Evolutionary conservation across 73 alveolate genomes (phyloP).

Genomic region (Paramecium pentaurelia): DNA sequence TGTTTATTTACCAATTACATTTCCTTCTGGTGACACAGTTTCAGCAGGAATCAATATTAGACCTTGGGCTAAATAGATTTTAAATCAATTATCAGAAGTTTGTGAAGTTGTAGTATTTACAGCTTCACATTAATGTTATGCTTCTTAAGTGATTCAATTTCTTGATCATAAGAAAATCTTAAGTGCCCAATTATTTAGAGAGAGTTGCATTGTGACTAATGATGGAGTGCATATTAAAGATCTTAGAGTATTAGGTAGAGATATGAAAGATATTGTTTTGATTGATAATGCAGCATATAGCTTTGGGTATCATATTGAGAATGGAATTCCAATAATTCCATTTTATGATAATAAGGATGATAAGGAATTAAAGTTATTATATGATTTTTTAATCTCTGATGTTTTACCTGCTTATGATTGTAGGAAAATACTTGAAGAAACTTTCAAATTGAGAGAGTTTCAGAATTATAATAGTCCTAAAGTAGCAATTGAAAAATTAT

Average conservation of each 20-base stretch:
- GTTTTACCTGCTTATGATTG: slow-evolving; percentile 34
- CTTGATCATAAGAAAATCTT: slow-evolving; percentile 63
- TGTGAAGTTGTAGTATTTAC: slow-evolving; percentile 74
- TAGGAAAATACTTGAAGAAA: not conserved
- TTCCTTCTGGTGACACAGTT: not conserved
- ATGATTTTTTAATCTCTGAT: not conserved
- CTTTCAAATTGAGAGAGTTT: not conserved
- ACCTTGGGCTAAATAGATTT: slow-evolving; percentile 29
- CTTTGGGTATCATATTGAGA: slow-evolving; percentile 77
- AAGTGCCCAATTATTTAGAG: slow-evolving; percentile 64
- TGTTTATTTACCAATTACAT: not conserved
- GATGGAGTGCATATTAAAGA: slow-evolving; percentile 74
- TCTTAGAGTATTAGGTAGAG: slow-evolving; percentile 63
- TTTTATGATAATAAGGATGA: slow-evolving; percentile 84
- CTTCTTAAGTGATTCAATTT: slow-evolving; percentile 62
- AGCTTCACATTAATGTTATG: slow-evolving; percentile 67
- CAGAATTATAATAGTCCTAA: not conserved
- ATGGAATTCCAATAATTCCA: slow-evolving; percentile 92
- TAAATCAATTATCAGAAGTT: slow-evolving; percentile 34
- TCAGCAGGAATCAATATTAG: slow-evolving; percentile 58
- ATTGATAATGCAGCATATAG: slow-evolving; percentile 89
- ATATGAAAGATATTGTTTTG: slow-evolving; percentile 72
- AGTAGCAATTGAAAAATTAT: slow-evolving; percentile 21
- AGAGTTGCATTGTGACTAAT: slow-evolving; percentile 64
- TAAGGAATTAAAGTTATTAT: slow-evolving; percentile 43